These are phyloP conservation scores for Tetraselmis striata DNA, from an alignment of 139 green algal species.

Conservation along the genomic window DNA sequence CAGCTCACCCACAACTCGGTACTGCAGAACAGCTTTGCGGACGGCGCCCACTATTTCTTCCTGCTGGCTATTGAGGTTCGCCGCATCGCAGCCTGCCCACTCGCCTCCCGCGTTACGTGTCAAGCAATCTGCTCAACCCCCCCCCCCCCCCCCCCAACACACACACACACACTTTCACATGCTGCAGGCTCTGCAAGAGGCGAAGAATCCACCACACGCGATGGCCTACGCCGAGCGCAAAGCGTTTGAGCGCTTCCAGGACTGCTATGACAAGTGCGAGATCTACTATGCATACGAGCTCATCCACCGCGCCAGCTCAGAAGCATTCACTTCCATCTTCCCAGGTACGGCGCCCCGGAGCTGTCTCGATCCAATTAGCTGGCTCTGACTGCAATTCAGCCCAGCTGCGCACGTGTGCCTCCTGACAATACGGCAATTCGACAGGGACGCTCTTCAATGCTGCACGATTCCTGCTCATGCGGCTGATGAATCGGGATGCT, in stretches of 20 bases:
- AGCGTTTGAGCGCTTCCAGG: conserved; percentile 43
- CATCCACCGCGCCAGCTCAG: conserved; percentile 40
- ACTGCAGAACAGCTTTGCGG: conserved; percentile 42
- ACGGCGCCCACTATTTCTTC: conserved; percentile 58
- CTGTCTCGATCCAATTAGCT: no score
- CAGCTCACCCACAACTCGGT: conserved; percentile 57
- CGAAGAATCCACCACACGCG: conserved; percentile 26
- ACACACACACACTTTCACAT: no score
- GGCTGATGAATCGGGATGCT: conserved; percentile 16
- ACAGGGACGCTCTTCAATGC: conserved; percentile 69
- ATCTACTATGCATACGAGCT: conserved; percentile 72
- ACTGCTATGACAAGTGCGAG: conserved; percentile 53
- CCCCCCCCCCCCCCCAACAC: no score
- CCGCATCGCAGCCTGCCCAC: no score
- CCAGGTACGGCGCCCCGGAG: no score
- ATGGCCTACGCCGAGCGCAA: conserved; percentile 27
- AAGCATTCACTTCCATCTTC: conserved; percentile 40
- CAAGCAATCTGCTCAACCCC: no score
- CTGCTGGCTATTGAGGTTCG: conserved; percentile 53
- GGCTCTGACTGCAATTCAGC: no score
- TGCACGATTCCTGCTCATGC: conserved; percentile 59
- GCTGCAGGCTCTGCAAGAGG: conserved; percentile 16
- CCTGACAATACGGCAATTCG: no score
- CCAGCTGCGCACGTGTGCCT: no score
- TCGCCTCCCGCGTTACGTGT: no score